phyloP scores from a whole-genome alignment of 2,329 filamentous ascomycete genomes.

The Penicillium sp. region DNA sequence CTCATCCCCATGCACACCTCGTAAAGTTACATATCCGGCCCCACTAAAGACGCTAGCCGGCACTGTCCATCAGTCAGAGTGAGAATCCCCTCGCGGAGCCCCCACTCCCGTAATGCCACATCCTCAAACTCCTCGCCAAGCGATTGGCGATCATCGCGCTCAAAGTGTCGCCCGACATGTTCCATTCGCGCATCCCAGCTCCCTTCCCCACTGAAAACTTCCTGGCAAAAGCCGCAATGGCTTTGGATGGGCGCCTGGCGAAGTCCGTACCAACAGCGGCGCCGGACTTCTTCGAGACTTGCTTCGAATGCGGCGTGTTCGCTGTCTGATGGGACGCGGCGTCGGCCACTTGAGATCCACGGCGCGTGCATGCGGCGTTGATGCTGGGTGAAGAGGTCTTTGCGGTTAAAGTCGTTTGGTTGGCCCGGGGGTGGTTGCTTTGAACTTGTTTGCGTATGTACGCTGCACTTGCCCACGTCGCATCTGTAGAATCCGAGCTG shows the following conservation, averaged over 20 bases:
- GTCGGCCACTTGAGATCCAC: slow-evolving; percentile 54
- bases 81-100: slow-evolving; percentile 40
- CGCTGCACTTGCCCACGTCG: slow-evolving; percentile 63
- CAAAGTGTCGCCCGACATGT: slow-evolving; percentile 81
- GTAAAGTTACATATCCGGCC: slow-evolving; percentile 10
- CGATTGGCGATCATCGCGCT: slow-evolving; percentile 54
- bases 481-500: slow-evolving; percentile 77
- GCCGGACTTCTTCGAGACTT: slow-evolving; percentile 60
- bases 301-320: slow-evolving; percentile 52
- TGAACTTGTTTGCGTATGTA: slow-evolving; percentile 17
- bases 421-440: slow-evolving; percentile 33
- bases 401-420: slow-evolving; percentile 80
- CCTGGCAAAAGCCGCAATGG: slow-evolving; percentile 63
- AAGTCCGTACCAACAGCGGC: slow-evolving; percentile 63
- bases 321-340: slow-evolving; percentile 26
- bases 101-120: slow-evolving; percentile 47
- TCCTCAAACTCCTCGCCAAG: slow-evolving; percentile 41
- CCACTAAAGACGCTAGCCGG: slow-evolving; percentile 24
- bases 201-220: slow-evolving; percentile 62
- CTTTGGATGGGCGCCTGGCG: slow-evolving; percentile 66
- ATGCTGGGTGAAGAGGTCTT: slow-evolving; percentile 90
- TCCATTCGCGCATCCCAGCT: slow-evolving; percentile 87
- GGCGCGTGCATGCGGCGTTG: slow-evolving; percentile 81
- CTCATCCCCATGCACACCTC: not conserved
- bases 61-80: slow-evolving; percentile 22